Conservation (phyloP, 2,329 filamentous ascomycete species). For the Didymella keratinophila region DNA sequence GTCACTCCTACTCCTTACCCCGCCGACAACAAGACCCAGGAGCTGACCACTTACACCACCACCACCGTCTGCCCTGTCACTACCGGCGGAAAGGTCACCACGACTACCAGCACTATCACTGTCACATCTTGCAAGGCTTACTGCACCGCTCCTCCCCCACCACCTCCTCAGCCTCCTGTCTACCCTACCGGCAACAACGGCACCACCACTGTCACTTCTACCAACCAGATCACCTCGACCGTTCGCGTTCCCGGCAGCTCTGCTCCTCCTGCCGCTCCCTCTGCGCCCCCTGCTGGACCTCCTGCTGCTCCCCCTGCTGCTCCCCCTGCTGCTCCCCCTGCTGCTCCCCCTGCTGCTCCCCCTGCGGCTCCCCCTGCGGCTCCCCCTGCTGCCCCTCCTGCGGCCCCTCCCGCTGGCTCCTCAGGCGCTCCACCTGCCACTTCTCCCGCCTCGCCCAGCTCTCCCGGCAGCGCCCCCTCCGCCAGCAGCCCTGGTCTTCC, state of each 20-base stretch:
- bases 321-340: background rate
- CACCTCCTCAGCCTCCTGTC: constrained; percentile 4
- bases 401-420: constrained; percentile 3
- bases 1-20: constrained; percentile 16
- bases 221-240: constrained; percentile 11
- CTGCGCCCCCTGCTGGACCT: background rate
- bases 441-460: background rate
- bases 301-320: constrained; percentile 1
- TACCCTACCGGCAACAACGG: constrained; percentile 11
- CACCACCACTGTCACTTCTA: constrained; percentile 14
- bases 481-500: background rate
- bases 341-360: background rate
- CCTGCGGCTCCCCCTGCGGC: background rate
- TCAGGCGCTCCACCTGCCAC: background rate
- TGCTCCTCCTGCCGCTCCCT: background rate
- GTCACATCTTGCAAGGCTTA: constrained; percentile 11
- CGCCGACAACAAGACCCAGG: constrained; percentile 6
- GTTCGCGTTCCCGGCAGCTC: constrained; percentile 3
- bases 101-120: constrained; percentile 20
- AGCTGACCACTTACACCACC: constrained; percentile 16
- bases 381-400: background rate
- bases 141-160: constrained; percentile 19
- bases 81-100: constrained; percentile 9
- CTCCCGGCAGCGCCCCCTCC: background rate
- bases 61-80: constrained; percentile 17